Percentiles rank a stretch among this genome's conserved stretches.
Conservation (phyloP, 345 rosid genomes). For the Salix suchowensis region DNA sequence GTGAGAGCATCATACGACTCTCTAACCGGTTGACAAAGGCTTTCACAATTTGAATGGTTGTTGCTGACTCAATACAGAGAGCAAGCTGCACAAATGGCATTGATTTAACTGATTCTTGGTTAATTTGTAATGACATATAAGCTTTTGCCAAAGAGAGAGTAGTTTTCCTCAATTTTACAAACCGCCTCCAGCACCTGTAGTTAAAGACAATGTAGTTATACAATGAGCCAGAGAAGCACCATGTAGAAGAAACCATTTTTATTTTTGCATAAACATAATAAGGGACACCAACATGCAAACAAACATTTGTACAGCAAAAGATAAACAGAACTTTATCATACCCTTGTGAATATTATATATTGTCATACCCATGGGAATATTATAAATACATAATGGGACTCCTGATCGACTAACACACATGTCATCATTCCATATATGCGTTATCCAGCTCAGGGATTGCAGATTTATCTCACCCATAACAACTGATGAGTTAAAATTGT, state of each 20-base stretch:
- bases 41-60: slow-evolving; percentile 47
- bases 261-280: too few relatives aligned
- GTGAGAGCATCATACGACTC: slow-evolving; percentile 55
- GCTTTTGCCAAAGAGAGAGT: slow-evolving; percentile 55
- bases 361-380: too few relatives aligned
- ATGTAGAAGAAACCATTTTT: too few relatives aligned
- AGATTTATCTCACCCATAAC: not conserved
- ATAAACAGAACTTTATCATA: too few relatives aligned
- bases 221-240: too few relatives aligned
- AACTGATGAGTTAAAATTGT: not conserved
- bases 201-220: not conserved
- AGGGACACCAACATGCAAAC: too few relatives aligned
- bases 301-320: too few relatives aligned
- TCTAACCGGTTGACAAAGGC: slow-evolving; percentile 65
- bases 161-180: slow-evolving; percentile 51
- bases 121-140: slow-evolving; percentile 55
- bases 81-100: slow-evolving; percentile 81
- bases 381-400: not conserved
- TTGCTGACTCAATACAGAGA: slow-evolving; percentile 46
- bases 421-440: not conserved
- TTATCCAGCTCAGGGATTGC: not conserved
- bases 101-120: slow-evolving; percentile 40
- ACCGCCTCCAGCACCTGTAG: slow-evolving; percentile 74
- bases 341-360: too few relatives aligned
- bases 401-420: not conserved